Conservation (phyloP, 192 early-diverging fungal species). For the Coemansia sp. region DNA sequence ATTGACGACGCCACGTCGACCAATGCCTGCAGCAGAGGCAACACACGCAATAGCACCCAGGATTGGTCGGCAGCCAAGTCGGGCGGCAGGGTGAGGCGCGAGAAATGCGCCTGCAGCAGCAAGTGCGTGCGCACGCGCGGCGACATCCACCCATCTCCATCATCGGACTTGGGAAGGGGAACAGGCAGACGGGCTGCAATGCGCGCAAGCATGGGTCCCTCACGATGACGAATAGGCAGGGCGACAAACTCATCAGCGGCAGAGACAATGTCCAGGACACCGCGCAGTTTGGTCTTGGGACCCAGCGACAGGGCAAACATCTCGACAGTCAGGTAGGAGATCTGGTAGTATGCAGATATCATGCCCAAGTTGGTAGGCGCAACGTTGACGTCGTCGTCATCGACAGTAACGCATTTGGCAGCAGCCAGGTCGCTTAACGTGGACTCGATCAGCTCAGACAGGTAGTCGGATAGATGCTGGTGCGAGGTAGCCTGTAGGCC, state of each 20-base stretch:
- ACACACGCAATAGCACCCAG: slow-evolving; percentile 58
- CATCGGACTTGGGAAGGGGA: slow-evolving; percentile 9
- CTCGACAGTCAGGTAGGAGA: slow-evolving; percentile 91
- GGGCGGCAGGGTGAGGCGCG: slow-evolving; percentile 79
- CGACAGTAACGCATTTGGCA: slow-evolving; percentile 66
- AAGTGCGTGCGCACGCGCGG: slow-evolving; percentile 92
- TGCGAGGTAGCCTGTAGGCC: slow-evolving; percentile 82
- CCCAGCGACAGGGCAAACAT: slow-evolving; percentile 87
- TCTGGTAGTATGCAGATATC: slow-evolving; percentile 97
- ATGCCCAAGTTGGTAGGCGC: slow-evolving; percentile 88
- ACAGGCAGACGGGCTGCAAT: slow-evolving; percentile 83
- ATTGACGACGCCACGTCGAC: slow-evolving; percentile 93
- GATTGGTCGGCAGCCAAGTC: slow-evolving; percentile 93
- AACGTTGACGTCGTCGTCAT: slow-evolving; percentile 31
- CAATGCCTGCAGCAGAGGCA: slow-evolving; percentile 87
- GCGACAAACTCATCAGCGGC: slow-evolving; percentile 91
- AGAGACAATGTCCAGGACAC: slow-evolving; percentile 89
- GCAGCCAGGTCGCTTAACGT: slow-evolving; percentile 84
- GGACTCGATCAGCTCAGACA: slow-evolving; percentile 93
- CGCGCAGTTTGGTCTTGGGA: slow-evolving; percentile 81
- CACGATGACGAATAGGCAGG: slow-evolving; percentile 92
- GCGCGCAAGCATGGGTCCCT: slow-evolving; percentile 73
- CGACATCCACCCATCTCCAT: slow-evolving; percentile 60
- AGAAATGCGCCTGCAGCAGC: slow-evolving; percentile 94
- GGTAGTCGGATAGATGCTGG: slow-evolving; percentile 84